These are phyloP conservation scores for Ilyonectria sp. DNA, from an alignment of 2,329 filamentous ascomycete genomes.

Conservation along the genomic window DNA sequence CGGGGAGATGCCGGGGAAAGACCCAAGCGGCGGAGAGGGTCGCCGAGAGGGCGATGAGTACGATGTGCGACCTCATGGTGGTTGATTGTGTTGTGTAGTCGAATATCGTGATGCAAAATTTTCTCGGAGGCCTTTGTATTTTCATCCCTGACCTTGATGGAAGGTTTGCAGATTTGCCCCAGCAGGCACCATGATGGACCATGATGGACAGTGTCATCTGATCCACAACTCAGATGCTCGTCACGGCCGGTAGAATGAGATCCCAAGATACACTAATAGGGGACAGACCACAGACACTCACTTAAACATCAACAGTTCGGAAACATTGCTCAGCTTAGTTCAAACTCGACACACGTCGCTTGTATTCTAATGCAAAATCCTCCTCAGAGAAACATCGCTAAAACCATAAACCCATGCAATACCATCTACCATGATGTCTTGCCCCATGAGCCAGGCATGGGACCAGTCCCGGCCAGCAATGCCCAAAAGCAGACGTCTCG, in stretches of 20 bases:
- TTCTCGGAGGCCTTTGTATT: no score
- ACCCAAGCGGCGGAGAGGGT: constrained; percentile 8
- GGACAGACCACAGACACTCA: no score
- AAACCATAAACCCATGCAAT: constrained; percentile 9
- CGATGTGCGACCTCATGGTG: background rate
- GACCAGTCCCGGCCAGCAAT: constrained; percentile 25
- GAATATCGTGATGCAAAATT: no score
- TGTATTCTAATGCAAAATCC: constrained; percentile 21
- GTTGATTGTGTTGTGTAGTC: background rate
- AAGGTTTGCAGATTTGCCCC: no score
- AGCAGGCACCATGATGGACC: background rate
- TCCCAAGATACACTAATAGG: no score
- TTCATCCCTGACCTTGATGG: background rate
- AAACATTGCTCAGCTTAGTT: background rate
- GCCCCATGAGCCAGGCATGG: constrained; percentile 6
- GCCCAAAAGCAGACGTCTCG: constrained; percentile 12
- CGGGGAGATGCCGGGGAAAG: constrained; percentile 19
- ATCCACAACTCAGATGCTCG: no score
- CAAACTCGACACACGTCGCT: background rate
- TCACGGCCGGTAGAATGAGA: no score
- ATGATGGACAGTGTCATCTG: background rate
- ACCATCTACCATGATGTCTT: constrained; percentile 22
- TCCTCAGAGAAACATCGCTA: constrained; percentile 17
- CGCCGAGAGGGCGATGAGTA: background rate
- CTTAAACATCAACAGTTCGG: no score